phyloP scores from a whole-genome alignment of 1,284 basidiomycete species.

The Fomes fomentarius region DNA sequence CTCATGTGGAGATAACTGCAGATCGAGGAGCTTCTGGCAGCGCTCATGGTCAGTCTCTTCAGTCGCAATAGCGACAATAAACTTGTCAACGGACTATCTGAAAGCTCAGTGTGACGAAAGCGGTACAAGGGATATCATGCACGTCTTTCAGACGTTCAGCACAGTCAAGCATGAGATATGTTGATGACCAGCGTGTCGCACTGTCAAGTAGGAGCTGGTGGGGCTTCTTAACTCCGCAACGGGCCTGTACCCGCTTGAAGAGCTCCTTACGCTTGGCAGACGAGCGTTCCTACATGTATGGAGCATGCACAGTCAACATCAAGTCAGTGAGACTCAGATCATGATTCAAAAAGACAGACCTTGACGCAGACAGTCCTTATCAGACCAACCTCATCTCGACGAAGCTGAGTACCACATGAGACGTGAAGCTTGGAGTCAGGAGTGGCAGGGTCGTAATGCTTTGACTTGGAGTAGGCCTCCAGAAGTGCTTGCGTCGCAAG shows the following conservation, averaged over 20 bases:
- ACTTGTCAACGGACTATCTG: conserved; percentile 36
- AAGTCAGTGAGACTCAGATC: too few relatives aligned
- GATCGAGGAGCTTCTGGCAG: too few relatives aligned
- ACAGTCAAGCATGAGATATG: conserved; percentile 39
- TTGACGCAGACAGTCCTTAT: conserved; percentile 37
- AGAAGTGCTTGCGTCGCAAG: conserved; percentile 40
- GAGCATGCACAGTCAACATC: too few relatives aligned
- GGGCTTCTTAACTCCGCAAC: conserved; percentile 2
- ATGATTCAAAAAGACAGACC: conserved; percentile 27
- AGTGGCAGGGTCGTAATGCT: conserved; percentile 31
- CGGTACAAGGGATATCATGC: too few relatives aligned
- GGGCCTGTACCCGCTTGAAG: conserved; percentile 31
- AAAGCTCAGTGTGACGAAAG: too few relatives aligned
- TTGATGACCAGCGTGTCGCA: conserved; percentile 46
- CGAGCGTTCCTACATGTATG: conserved; percentile 31
- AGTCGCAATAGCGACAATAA: conserved; percentile 33
- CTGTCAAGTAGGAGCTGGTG: conserved; percentile 40
- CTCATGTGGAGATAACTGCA: too few relatives aligned
- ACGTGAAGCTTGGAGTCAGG: conserved; percentile 23
- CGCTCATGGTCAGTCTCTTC: conserved; percentile 33
- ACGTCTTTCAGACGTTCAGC: too few relatives aligned
- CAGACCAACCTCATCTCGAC: conserved; percentile 35
- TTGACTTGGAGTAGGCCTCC: conserved; percentile 31
- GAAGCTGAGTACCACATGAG: not conserved
- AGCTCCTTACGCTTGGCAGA: conserved; percentile 37